phyloP scores from a whole-genome alignment of 2,329 filamentous ascomycete species.

The Lojkania enalia region DNA sequence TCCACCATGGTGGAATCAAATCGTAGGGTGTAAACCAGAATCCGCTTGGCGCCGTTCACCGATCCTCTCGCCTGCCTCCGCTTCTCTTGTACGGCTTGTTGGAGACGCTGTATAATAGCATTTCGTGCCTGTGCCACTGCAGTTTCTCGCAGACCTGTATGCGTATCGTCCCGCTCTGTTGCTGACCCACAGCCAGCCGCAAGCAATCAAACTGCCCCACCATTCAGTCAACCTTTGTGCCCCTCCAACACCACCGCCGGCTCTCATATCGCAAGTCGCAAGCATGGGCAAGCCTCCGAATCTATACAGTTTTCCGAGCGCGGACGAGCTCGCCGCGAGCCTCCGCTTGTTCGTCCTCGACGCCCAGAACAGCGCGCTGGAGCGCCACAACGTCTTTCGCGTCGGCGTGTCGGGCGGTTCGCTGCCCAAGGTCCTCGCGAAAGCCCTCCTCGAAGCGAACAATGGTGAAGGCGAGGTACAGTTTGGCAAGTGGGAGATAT shows the following conservation, averaged over 20 bases:
- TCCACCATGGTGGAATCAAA: no score
- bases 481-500: constrained; percentile 93
- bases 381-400: constrained; percentile 83
- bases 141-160: no score
- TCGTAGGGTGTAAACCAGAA: no score
- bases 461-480: constrained; percentile 65
- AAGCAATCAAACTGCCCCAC: constrained; percentile 12
- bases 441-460: constrained; percentile 70
- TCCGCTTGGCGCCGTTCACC: no score
- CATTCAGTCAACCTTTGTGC: constrained; percentile 13
- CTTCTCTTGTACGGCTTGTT: no score
- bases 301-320: constrained; percentile 78
- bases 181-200: constrained; percentile 6
- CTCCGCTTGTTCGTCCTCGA: constrained; percentile 83
- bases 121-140: no score
- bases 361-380: constrained; percentile 76
- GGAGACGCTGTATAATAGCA: no score
- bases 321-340: constrained; percentile 70
- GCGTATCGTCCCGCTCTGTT: no score
- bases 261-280: constrained; percentile 13
- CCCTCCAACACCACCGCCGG: constrained; percentile 8
- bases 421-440: constrained; percentile 82
- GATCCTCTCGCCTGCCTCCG: no score
- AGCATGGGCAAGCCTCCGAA: constrained; percentile 52
- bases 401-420: constrained; percentile 93